phyloP scores from a whole-genome alignment of 2,329 filamentous ascomycete species.

The Cordyceps javanica region DNA sequence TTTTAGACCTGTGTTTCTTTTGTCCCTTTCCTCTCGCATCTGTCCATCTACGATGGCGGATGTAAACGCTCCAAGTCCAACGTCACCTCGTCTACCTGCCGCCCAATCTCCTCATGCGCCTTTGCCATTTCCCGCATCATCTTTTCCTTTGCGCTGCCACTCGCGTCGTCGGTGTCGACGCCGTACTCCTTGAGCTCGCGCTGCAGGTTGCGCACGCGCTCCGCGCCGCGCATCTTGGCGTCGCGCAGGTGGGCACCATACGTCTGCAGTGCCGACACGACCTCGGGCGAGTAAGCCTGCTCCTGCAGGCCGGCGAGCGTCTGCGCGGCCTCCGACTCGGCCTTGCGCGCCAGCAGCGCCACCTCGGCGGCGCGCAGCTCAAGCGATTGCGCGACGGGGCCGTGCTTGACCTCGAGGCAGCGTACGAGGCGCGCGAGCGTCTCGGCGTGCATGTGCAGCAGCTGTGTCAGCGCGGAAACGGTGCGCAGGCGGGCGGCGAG shows the following conservation, averaged over 20 bases:
- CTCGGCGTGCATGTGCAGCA: conserved; percentile 35
- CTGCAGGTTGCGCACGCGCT: conserved; percentile 34
- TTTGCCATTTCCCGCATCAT: conserved; percentile 48
- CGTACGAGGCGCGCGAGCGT: conserved; percentile 40
- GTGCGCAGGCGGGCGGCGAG: conserved; percentile 33
- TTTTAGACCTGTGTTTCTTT: neutral
- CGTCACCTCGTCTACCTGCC: conserved; percentile 43
- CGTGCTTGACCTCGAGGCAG: conserved; percentile 49
- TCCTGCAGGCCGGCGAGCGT: conserved; percentile 29
- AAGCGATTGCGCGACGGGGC: conserved; percentile 42
- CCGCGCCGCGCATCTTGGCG: conserved; percentile 38
- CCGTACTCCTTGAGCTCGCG: conserved; percentile 46
- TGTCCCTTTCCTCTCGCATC: too few species aligned
- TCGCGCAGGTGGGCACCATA: conserved; percentile 46
- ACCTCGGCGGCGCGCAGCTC: conserved; percentile 44
- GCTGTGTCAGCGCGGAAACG: conserved; percentile 28
- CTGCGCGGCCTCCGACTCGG: conserved; percentile 32
- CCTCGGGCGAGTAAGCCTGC: conserved; percentile 41
- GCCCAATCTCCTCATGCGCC: conserved; percentile 43
- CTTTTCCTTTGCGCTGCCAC: conserved; percentile 37
- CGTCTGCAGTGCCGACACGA: conserved; percentile 35
- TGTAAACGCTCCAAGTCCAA: conserved; percentile 38
- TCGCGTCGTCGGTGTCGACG: conserved; percentile 24
- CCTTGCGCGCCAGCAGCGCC: conserved; percentile 36
- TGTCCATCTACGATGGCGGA: neutral